These are phyloP conservation scores for Amanita exitialis DNA, from an alignment of 768 basidiomycete species.

Conservation along the genomic window DNA sequence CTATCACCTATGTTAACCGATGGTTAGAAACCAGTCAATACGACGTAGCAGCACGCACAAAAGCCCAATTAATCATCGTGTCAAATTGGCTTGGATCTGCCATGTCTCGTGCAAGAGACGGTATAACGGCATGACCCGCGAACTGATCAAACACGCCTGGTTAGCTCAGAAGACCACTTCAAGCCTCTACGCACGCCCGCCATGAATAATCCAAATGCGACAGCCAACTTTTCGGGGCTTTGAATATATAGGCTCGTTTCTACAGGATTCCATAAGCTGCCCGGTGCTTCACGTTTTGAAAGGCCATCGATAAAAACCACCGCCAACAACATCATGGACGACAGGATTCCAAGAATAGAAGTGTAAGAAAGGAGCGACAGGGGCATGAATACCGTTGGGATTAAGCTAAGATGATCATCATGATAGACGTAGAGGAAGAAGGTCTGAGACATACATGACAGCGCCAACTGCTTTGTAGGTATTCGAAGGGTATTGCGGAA, in stretches of 20 bases:
- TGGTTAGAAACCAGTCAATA: background rate
- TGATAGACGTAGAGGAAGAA: background rate
- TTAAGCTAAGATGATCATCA: slow-evolving; percentile 35
- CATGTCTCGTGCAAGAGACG: slow-evolving; percentile 88
- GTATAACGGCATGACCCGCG: slow-evolving; percentile 87
- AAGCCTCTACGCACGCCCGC: slow-evolving; percentile 52
- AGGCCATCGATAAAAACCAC: slow-evolving; percentile 82
- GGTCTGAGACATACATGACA: slow-evolving; percentile 37
- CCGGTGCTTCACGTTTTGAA: slow-evolving; percentile 60
- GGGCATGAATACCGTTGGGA: slow-evolving; percentile 81
- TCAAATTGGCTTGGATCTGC: slow-evolving; percentile 70
- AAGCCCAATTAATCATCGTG: slow-evolving; percentile 78
- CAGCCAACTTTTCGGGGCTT: slow-evolving; percentile 49
- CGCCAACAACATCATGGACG: slow-evolving; percentile 61
- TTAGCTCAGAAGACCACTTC: background rate
- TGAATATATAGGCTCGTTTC: slow-evolving; percentile 51
- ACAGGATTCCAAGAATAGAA: slow-evolving; percentile 77
- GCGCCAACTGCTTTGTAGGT: slow-evolving; percentile 72
- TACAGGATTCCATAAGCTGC: slow-evolving; percentile 71
- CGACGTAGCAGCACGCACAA: slow-evolving; percentile 36
- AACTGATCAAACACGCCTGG: slow-evolving; percentile 35
- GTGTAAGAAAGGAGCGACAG: slow-evolving; percentile 81
- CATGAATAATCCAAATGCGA: slow-evolving; percentile 87
- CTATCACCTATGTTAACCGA: slow-evolving; percentile 35
- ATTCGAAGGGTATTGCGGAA: slow-evolving; percentile 55